phyloP scores from a whole-genome alignment of 208 protist species.

The Trypanosoma theileri region DNA sequence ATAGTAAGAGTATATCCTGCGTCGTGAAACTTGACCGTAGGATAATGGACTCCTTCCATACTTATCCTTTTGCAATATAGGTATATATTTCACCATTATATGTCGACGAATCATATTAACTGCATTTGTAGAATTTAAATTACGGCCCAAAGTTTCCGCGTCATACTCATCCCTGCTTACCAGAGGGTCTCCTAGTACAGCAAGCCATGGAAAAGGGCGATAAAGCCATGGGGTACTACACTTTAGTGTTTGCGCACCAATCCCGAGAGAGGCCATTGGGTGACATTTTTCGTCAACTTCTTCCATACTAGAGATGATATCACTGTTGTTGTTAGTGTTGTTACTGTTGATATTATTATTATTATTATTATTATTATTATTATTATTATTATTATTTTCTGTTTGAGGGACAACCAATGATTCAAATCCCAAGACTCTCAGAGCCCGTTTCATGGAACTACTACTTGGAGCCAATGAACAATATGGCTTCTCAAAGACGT shows the following conservation, averaged over 20 bases:
- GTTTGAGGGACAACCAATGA: slow-evolving; percentile 1
- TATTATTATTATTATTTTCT: neutral
- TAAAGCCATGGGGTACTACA: slow-evolving; percentile 19
- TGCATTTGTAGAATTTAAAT: neutral
- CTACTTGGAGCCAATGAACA: neutral
- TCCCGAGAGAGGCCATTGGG: slow-evolving; percentile 19
- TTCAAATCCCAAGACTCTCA: slow-evolving; percentile 21
- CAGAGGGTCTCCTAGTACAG: slow-evolving; percentile 46
- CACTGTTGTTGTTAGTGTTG: neutral
- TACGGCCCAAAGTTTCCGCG: slow-evolving; percentile 4
- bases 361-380: neutral
- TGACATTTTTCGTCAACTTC: slow-evolving; percentile 15
- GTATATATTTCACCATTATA: slow-evolving; percentile 16
- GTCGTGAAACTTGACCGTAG: slow-evolving; percentile 37
- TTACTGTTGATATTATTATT: neutral
- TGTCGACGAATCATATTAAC: slow-evolving; percentile 10
- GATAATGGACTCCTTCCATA: slow-evolving; percentile 40
- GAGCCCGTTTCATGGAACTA: neutral
- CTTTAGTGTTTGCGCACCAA: slow-evolving; percentile 4
- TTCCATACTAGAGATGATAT: slow-evolving; percentile 1
- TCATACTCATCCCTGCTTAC: slow-evolving; percentile 37
- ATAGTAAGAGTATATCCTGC: slow-evolving; percentile 27
- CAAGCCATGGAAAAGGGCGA: slow-evolving; percentile 31
- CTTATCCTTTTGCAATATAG: slow-evolving; percentile 6
- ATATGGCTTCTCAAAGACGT: neutral